Evolutionary conservation across 306 rosid species (phyloP), one percentile per base, ranked within the genome.

Genomic region (Quercus berberidifolia): DNA sequence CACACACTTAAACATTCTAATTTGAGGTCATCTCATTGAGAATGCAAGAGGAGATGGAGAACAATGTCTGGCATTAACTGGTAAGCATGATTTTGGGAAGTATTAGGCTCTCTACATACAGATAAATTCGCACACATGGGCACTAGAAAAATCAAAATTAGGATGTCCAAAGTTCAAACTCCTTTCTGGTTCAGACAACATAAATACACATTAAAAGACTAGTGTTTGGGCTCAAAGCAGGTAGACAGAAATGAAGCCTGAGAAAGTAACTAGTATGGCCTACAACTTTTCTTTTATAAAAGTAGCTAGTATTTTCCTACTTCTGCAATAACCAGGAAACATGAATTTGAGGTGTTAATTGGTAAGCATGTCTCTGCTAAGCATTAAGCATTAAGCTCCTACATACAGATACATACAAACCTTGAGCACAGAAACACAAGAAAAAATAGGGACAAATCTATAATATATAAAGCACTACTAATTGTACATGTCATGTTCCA

Each of bases 401-500:
- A 18, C n/a, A 3, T 18, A 64, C n/a, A 67, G 26, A 67, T 18
- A 7, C 15, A 33, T 71, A 71, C 58, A 43, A 31, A 43, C 20
- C 7, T 4, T 20, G 58, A 2, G 35, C 75, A 21, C 13, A 6
- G n/a, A 71, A 25, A 71, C 4, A 25, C 11, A 9, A 11, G 15
- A 28, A 12, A 20, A 65, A 73, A 38, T 18, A 55, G n/a, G 21
- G 25, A 17, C 15, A 67, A 43, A 55, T 58, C 15, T 1, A 15
- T 54, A 30, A 54, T 74, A 74, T 30, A 70, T 23, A 28, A 63
- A 75, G 58, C 59, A 46, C 78, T 55, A 74, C 77, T 52, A 85
- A 70, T 55, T 83, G 80, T 85, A 84, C 70, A 88, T 63, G 79
- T 74, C 82, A 84, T 79, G 79, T 81, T 79, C 74, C 62, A 72